phyloP scores from a whole-genome alignment of 768 basidiomycete species.

The Boletales sp. region DNA sequence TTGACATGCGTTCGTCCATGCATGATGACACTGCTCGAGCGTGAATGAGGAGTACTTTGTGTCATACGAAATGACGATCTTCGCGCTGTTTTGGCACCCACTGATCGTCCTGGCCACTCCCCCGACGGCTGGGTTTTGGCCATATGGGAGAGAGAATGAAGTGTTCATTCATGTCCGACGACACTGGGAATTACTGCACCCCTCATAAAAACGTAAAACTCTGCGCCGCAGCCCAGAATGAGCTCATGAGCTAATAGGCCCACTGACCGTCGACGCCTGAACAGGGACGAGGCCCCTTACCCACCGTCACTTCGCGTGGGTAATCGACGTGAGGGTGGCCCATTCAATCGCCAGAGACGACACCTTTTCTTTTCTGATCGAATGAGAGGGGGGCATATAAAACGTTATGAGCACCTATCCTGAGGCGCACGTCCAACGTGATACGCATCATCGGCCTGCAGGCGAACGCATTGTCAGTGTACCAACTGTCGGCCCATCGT shows the following conservation, averaged over 20 bases:
- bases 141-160: constrained; percentile 4
- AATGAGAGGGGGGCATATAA: not conserved
- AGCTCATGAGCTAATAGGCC: not conserved
- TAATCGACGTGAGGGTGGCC: not conserved
- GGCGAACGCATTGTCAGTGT: constrained; percentile 16
- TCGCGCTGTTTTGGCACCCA: constrained; percentile 7
- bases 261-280: too few species aligned
- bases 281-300: not conserved
- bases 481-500: constrained; percentile 12
- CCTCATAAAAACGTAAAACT: constrained; percentile 9
- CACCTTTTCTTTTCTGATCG: too few species aligned
- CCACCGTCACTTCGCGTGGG: not conserved
- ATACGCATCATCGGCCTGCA: constrained; percentile 15
- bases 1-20: too few species aligned
- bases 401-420: not conserved
- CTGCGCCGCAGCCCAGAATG: not conserved
- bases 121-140: constrained; percentile 1
- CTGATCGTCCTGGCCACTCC: constrained; percentile 14
- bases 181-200: not conserved
- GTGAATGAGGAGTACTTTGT: not conserved
- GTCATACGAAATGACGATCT: constrained; percentile 10
- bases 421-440: constrained; percentile 13
- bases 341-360: not conserved
- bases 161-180: constrained; percentile 21
- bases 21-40: too few species aligned